Conservation (phyloP, 805 yeast genomes). For the Saccharomycopsis vini region DNA sequence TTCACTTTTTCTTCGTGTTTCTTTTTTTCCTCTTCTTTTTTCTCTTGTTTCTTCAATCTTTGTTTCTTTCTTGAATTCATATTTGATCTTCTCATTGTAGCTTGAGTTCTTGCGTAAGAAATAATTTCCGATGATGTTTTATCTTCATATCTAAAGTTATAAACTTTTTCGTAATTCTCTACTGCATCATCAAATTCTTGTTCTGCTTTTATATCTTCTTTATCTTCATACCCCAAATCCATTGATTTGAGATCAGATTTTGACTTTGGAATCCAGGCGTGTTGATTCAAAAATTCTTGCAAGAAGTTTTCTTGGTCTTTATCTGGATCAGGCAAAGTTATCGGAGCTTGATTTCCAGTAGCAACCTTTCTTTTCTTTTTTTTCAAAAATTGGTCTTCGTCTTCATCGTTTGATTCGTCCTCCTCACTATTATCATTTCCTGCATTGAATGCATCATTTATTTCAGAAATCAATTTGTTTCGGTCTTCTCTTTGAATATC, state of each 20-base stretch:
- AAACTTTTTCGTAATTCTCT: constrained; percentile 84
- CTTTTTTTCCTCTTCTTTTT: constrained; percentile 40
- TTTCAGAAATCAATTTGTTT: constrained; percentile 63
- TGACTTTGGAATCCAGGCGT: constrained; percentile 83
- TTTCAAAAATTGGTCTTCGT: constrained; percentile 44
- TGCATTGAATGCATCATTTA: constrained; percentile 56
- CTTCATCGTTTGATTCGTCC: constrained; percentile 34
- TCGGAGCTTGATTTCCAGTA: constrained; percentile 23
- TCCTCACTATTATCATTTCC: constrained; percentile 38
- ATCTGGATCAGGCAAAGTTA: constrained; percentile 56
- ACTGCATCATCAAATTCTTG: constrained; percentile 89
- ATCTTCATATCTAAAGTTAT: constrained; percentile 92
- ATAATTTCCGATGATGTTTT: constrained; percentile 85
- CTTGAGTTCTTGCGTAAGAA: constrained; percentile 90
- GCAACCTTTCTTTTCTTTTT: constrained; percentile 40
- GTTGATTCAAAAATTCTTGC: constrained; percentile 58
- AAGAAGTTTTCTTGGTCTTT: constrained; percentile 61
- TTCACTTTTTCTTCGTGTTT: constrained; percentile 53
- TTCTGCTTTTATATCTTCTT: constrained; percentile 52
- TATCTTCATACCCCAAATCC: constrained; percentile 24
- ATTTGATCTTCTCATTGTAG: constrained; percentile 77
- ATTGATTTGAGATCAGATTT: constrained; percentile 49
- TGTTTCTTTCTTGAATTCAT: constrained; percentile 69
- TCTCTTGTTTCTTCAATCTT: constrained; percentile 62
- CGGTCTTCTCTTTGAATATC: constrained; percentile 71